Evolutionary conservation across 768 basidiomycete species (phyloP).

Genomic region (Trametes elegans): DNA sequence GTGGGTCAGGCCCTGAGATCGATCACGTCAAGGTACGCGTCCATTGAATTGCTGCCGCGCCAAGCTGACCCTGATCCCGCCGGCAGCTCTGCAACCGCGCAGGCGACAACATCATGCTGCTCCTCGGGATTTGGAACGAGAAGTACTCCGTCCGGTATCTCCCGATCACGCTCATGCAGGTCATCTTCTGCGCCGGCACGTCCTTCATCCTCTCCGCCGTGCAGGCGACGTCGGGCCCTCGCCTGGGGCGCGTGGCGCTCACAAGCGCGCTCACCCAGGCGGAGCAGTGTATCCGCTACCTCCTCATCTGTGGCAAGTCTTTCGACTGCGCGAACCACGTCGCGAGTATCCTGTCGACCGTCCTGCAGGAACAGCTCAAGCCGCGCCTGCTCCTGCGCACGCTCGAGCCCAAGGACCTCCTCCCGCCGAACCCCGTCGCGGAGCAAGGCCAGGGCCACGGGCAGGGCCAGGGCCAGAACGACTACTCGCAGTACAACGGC

Average conservation of each 20-base stretch:
- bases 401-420: slow-evolving; percentile 15
- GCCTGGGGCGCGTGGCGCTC: slow-evolving; percentile 47
- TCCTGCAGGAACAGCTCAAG: slow-evolving; percentile 19
- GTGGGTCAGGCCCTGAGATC: slow-evolving; percentile 40
- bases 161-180: slow-evolving; percentile 57
- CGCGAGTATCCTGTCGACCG: slow-evolving; percentile 24
- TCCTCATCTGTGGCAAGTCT: slow-evolving; percentile 51
- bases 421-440: slow-evolving; percentile 1
- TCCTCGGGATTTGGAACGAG: slow-evolving; percentile 46
- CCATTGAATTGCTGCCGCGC: not conserved
- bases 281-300: slow-evolving; percentile 46
- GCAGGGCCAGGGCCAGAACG: not conserved
- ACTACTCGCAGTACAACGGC: slow-evolving; percentile 11
- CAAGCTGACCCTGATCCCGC: not conserved
- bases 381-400: slow-evolving; percentile 19
- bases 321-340: slow-evolving; percentile 48
- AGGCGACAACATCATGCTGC: slow-evolving; percentile 55
- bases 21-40: slow-evolving; percentile 49
- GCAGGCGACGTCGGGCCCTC: slow-evolving; percentile 45
- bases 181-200: slow-evolving; percentile 58
- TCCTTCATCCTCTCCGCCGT: slow-evolving; percentile 54
- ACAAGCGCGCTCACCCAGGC: slow-evolving; percentile 42
- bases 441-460: not conserved
- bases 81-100: slow-evolving; percentile 50
- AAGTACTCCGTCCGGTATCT: slow-evolving; percentile 56